Base-by-base conservation (phyloP, 768 basidiomycete species). In the Boletus tylopilopsis region DNA sequence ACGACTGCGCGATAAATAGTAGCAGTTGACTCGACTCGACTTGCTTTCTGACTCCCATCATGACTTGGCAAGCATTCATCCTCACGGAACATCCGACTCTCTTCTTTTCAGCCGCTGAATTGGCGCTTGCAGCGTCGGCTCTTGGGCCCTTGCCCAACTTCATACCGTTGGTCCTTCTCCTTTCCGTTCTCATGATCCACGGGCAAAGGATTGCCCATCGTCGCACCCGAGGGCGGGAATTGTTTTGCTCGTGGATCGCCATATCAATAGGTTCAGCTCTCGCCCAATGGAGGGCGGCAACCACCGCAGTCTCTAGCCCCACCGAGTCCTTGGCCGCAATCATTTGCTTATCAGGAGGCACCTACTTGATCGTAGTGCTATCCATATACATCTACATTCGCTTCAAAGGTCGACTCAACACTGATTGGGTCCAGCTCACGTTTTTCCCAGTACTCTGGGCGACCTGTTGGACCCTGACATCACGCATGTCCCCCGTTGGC, bases 391-490 rank as follows among this genome's bases (percentile, higher is more conserved):
- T 73, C 18, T 70, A 76, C 36, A 70, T 71, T 13, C 67, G 64
- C 23, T 16, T 74, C 23, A 67, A 64, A 44, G 68, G 27, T n/a
- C 45, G 45, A 44, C 6, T 72, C 59, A 18, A 48, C 49, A 53
- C 53, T 1, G 68, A 38, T 16, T 79, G 77, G 73, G 52, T 72
- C 2, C 77, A 75, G 54, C 47, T 81, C 12, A 71, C 78, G 0
- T 55, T 85, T 32, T 89, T 91, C 63, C 89, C 89, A 0, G 75
- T 76, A 0, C 56, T 87, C 19, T 92, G 88, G 89, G 74, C 81
- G 4, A 75, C 78, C 1, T 56, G 73, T 3, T 90, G 87, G 87
- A 75, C 68, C 44, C 57, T 61, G 1, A 51, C 80, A 0, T 76
- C 87, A 1, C 74, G 68, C 52, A 13, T 77, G 24, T 88, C 79